phyloP scores from a whole-genome alignment of 345 rosid genomes.

The Laguncularia racemosa region DNA sequence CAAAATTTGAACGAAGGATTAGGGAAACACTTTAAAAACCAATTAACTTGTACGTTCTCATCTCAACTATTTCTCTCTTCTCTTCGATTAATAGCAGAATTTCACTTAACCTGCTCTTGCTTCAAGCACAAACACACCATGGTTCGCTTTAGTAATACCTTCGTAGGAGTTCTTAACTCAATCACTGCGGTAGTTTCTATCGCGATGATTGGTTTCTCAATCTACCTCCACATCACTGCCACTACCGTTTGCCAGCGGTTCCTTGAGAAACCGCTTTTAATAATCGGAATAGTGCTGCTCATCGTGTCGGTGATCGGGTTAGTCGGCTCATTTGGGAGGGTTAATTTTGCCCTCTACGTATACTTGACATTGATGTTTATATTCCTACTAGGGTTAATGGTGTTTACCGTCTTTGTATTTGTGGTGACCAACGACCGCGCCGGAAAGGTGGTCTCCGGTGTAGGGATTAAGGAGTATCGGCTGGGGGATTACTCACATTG shows the following conservation, averaged over 20 bases:
- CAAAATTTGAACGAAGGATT: too few relatives aligned
- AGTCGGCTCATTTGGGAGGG: conserved; percentile 16
- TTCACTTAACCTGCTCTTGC: too few relatives aligned
- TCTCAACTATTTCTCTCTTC: too few relatives aligned
- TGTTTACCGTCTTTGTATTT: conserved; percentile 14
- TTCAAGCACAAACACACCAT: not conserved
- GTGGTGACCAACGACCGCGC: conserved; percentile 24
- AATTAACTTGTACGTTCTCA: too few relatives aligned
- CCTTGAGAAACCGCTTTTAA: conserved; percentile 18
- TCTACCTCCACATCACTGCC: conserved; percentile 1
- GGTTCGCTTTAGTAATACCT: conserved; percentile 11
- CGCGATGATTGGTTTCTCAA: conserved; percentile 1
- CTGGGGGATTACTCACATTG: conserved; percentile 24
- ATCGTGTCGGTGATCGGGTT: conserved; percentile 22
- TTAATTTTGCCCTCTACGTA: conserved; percentile 11
- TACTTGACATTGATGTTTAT: conserved; percentile 17
- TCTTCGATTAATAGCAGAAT: too few relatives aligned
- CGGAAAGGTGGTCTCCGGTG: conserved; percentile 16
- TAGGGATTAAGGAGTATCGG: conserved; percentile 14
- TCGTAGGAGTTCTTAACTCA: conserved; percentile 6
- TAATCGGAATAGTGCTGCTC: conserved; percentile 12
- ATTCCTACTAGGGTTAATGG: conserved; percentile 13
- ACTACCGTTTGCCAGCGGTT: conserved; percentile 17
- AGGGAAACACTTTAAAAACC: too few relatives aligned
- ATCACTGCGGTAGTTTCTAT: not conserved